phyloP scores from a whole-genome alignment of 2,329 filamentous ascomycete genomes.

The Aspergillus luchuensis region DNA sequence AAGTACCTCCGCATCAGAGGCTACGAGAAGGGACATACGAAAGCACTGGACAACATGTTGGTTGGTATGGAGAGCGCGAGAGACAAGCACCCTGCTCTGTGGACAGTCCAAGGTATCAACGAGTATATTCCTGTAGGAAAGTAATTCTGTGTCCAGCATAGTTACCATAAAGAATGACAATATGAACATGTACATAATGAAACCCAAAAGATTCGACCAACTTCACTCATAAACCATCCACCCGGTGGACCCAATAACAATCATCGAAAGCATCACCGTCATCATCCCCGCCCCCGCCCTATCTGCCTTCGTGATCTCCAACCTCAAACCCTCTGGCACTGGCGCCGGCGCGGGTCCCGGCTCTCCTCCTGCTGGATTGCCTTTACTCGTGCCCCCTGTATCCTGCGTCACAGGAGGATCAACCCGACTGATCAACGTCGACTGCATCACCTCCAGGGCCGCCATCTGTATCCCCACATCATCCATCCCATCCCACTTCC shows the following conservation, averaged over 20 bases:
- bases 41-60: not conserved
- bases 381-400: slow-evolving; percentile 37
- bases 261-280: slow-evolving; percentile 40
- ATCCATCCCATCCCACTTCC: slow-evolving; percentile 39
- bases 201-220: not conserved
- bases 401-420: slow-evolving; percentile 34
- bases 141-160: not conserved
- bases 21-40: not conserved
- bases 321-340: slow-evolving; percentile 18
- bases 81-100: not conserved
- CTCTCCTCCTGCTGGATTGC: slow-evolving; percentile 33
- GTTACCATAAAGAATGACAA: too few relatives aligned
- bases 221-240: slow-evolving; percentile 41
- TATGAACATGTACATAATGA: too few relatives aligned
- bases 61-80: not conserved
- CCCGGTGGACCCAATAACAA: slow-evolving; percentile 37
- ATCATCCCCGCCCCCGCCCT: slow-evolving; percentile 47
- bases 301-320: slow-evolving; percentile 37
- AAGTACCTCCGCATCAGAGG: not conserved
- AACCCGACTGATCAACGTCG: slow-evolving; percentile 34
- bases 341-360: slow-evolving; percentile 14
- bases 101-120: not conserved
- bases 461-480: slow-evolving; percentile 47
- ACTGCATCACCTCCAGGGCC: slow-evolving; percentile 38
- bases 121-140: not conserved